A percentile compares a stretch with the other conserved stretches of the same genome.
These are phyloP conservation scores for Tuctoria greenei DNA, from an alignment of 176 grass and related monocot genomes.

Conservation along the genomic window DNA sequence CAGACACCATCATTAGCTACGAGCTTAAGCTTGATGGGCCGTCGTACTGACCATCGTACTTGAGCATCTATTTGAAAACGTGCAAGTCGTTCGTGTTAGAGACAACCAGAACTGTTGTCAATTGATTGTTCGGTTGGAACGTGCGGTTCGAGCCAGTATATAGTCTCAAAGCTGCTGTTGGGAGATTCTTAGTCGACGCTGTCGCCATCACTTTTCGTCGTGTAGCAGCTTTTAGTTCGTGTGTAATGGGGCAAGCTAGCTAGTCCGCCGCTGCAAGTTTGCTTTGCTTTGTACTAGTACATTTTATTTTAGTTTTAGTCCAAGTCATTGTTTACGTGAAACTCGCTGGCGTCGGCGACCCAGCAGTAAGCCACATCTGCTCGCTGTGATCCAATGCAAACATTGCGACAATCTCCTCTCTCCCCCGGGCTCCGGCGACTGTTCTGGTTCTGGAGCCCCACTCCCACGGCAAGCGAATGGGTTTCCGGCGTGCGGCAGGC, in stretches of 20 bases:
- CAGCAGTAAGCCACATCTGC: background rate
- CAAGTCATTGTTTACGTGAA: background rate
- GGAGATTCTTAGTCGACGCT: background rate
- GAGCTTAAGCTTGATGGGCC: conserved; percentile 3
- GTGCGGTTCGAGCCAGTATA: background rate
- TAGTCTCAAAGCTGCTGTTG: background rate
- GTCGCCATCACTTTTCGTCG: background rate
- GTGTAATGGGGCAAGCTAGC: background rate
- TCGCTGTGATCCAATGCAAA: no score
- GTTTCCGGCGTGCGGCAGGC: background rate
- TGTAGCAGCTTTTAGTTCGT: background rate
- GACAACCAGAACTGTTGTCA: background rate
- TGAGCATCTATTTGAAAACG: background rate
- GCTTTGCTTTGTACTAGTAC: no score
- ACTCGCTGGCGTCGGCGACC: background rate
- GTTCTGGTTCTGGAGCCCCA: background rate
- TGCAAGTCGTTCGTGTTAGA: background rate
- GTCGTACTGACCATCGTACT: background rate
- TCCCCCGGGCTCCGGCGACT: no score
- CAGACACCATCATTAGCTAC: background rate
- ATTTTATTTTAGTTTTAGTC: background rate
- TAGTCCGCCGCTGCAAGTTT: background rate
- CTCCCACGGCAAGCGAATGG: background rate
- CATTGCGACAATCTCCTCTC: no score
- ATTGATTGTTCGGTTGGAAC: background rate